A percentile compares a stretch with the other conserved stretches of the same genome.
Conservation (phyloP, 495 filamentous ascomycete genomes). For the Parachaetomium inaequale region DNA sequence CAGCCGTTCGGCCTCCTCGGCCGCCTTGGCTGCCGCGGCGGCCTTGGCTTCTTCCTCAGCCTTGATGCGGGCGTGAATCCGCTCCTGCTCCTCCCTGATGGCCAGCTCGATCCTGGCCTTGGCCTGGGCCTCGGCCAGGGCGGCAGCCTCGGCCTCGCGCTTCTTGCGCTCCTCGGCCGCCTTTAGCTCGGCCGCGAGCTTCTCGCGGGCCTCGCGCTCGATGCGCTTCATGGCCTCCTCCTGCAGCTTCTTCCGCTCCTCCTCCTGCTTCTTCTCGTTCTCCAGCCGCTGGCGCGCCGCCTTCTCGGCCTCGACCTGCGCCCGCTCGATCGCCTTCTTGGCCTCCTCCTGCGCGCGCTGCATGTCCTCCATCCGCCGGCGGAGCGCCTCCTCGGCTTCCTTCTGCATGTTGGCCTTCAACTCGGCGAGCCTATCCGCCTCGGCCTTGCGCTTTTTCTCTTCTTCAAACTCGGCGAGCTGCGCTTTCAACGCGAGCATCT, state of each 20-base stretch:
- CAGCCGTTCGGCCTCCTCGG: constrained; percentile 27
- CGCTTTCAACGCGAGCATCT: constrained; percentile 41
- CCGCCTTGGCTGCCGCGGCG: constrained; percentile 33
- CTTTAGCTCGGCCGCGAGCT: constrained; percentile 34
- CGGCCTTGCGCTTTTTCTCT: constrained; percentile 34
- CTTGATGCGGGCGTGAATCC: constrained; percentile 20
- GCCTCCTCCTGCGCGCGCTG: constrained; percentile 35
- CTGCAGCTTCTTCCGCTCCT: constrained; percentile 34
- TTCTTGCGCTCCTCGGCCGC: constrained; percentile 44
- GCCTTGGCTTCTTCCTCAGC: constrained; percentile 30
- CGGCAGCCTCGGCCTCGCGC: constrained; percentile 48
- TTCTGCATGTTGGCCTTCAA: constrained; percentile 45
- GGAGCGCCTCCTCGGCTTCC: constrained; percentile 40
- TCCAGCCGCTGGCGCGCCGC: constrained; percentile 38
- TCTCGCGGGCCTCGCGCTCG: constrained; percentile 45
- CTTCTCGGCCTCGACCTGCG: constrained; percentile 45
- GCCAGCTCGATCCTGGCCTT: constrained; percentile 38
- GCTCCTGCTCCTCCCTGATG: constrained; percentile 33
- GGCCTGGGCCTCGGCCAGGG: constrained; percentile 41
- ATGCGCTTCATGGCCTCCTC: constrained; percentile 37
- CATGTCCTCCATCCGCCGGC: constrained; percentile 41
- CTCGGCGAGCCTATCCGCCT: constrained; percentile 40
- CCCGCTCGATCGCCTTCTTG: constrained; percentile 37
- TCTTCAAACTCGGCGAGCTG: constrained; percentile 34
- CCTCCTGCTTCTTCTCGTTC: constrained; percentile 30